Conservation (phyloP, 768 basidiomycete genomes). For the Podaxis sp. region DNA sequence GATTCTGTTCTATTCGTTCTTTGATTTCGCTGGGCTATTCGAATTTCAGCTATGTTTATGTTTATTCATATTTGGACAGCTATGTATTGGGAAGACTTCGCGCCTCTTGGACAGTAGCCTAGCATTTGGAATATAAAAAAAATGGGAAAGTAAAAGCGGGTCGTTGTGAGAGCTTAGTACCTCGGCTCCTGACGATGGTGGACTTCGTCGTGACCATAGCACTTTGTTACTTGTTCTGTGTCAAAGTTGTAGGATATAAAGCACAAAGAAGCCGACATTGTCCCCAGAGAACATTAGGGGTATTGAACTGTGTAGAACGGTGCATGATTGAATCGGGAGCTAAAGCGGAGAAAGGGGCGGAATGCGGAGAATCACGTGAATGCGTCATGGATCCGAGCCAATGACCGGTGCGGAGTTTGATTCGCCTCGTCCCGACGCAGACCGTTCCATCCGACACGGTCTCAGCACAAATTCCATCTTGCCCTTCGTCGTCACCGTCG, state of each 20-base stretch:
- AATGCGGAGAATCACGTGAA: slow-evolving; percentile 18
- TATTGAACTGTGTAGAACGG: too few relatives aligned
- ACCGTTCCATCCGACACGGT: slow-evolving; percentile 16
- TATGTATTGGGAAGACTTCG: not conserved
- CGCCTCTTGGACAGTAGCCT: not conserved
- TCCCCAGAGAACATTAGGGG: too few relatives aligned
- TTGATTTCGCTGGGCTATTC: not conserved
- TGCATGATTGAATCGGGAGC: not conserved
- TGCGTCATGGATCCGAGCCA: slow-evolving; percentile 12
- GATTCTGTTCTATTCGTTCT: not conserved
- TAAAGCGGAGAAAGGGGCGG: not conserved
- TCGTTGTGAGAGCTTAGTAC: not conserved
- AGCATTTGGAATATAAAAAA: not conserved
- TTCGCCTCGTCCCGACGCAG: slow-evolving; percentile 20
- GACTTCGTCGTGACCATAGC: too few relatives aligned
- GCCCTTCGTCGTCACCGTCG: slow-evolving; percentile 6
- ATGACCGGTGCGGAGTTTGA: slow-evolving; percentile 24
- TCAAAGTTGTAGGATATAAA: too few relatives aligned
- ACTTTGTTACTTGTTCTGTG: too few relatives aligned
- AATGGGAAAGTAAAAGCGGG: not conserved
- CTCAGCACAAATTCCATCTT: slow-evolving; percentile 5
- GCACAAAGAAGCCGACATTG: too few relatives aligned
- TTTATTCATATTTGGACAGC: not conserved
- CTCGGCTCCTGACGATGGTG: too few relatives aligned
- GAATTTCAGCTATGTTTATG: not conserved